Evolutionary conservation across 1,284 basidiomycete species (phyloP).

Genomic region (Tetrapyrgos nigripes): DNA sequence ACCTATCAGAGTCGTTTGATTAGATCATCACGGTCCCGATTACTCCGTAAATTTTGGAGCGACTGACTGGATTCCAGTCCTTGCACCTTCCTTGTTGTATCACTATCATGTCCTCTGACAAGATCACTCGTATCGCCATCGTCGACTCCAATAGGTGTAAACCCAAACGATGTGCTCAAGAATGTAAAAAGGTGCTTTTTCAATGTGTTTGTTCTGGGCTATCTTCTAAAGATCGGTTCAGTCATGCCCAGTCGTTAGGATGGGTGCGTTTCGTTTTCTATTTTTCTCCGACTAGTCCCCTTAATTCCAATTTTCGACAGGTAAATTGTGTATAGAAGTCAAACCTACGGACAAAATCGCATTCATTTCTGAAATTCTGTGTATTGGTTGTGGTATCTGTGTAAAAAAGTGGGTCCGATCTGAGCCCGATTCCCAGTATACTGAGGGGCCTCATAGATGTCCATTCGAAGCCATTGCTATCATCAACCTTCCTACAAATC

Average conservation of each 20-base stretch:
- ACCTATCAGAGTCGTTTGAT: not conserved
- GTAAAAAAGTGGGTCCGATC: conserved; percentile 85
- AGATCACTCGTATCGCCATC: conserved; percentile 95
- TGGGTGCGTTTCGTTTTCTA: conserved; percentile 67
- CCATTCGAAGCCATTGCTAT: conserved; percentile 98
- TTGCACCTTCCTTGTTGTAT: not conserved
- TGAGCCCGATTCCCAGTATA: not conserved
- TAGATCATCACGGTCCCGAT: not conserved
- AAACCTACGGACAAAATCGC: conserved; percentile 94
- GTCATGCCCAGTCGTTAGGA: conserved; percentile 98
- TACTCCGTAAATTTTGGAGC: not conserved
- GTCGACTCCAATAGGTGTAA: conserved; percentile 94
- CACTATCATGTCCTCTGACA: conserved; percentile 76
- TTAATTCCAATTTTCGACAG: conserved; percentile 43
- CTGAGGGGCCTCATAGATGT: conserved; percentile 63
- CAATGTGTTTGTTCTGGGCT: not conserved
- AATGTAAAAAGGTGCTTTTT: conserved; percentile 83
- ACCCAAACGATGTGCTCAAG: conserved; percentile 90
- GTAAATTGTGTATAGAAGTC: conserved; percentile 97
- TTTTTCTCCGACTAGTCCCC: not conserved
- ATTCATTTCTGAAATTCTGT: conserved; percentile 96
- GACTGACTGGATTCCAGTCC: not conserved
- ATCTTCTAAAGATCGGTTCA: conserved; percentile 33
- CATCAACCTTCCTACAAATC: conserved; percentile 96
- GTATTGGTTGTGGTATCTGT: conserved; percentile 98